A percentile compares a stretch with the other conserved stretches of the same genome.
These are phyloP conservation scores for Aspergillus pseudoterreus DNA, from an alignment of 2,329 filamentous ascomycete genomes.

Conservation along the genomic window DNA sequence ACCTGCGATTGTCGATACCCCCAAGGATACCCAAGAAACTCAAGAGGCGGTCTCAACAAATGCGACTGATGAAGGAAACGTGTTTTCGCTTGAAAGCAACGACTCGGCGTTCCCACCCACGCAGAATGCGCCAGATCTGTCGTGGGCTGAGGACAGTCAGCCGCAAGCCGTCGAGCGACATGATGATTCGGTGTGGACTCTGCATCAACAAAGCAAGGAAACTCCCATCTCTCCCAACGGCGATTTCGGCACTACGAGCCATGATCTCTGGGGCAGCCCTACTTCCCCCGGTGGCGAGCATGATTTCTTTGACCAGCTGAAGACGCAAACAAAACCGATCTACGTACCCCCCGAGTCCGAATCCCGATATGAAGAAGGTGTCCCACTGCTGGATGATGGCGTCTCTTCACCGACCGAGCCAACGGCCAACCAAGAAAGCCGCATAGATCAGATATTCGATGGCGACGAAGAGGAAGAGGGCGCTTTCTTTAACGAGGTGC, in stretches of 20 bases:
- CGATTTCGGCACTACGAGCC: slow-evolving; percentile 13
- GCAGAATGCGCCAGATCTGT: not conserved
- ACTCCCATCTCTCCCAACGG: slow-evolving; percentile 7
- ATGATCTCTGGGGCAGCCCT: slow-evolving; percentile 42
- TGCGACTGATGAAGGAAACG: not conserved
- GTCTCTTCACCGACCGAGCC: slow-evolving; percentile 19
- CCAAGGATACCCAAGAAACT: not conserved
- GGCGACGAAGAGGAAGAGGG: slow-evolving; percentile 35
- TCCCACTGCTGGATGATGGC: slow-evolving; percentile 56
- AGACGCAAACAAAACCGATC: slow-evolving; percentile 38
- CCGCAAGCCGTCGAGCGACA: not conserved
- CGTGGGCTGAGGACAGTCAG: not conserved
- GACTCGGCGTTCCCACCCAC: not conserved
- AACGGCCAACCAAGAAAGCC: slow-evolving; percentile 22
- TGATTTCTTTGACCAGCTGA: slow-evolving; percentile 60
- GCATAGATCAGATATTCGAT: slow-evolving; percentile 34
- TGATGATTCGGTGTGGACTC: not conserved
- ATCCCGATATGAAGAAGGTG: slow-evolving; percentile 65
- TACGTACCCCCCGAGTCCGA: slow-evolving; percentile 43
- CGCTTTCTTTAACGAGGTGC: slow-evolving; percentile 33
- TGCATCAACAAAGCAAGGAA: slow-evolving; percentile 4
- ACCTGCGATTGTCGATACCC: not conserved
- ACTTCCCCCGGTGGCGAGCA: slow-evolving; percentile 44
- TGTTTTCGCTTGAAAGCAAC: not conserved
- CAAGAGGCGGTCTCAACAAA: not conserved